Conservation (phyloP, 805 yeast species). For the Grigorovia humatica region DNA sequence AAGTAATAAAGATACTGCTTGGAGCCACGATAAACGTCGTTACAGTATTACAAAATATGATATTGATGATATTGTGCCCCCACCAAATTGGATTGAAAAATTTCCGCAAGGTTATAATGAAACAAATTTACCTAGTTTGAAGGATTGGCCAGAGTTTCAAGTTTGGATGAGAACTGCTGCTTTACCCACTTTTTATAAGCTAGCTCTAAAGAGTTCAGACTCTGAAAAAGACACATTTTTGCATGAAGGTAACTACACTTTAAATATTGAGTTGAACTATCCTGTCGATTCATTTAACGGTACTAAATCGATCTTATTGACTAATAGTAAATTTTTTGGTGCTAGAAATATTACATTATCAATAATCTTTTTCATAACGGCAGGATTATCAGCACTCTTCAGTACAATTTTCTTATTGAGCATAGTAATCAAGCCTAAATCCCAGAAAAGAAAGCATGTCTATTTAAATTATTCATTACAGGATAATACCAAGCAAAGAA, state of each 20-base stretch:
- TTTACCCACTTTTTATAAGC: slow-evolving; percentile 75
- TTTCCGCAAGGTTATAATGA: slow-evolving; percentile 68
- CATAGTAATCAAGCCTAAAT: slow-evolving; percentile 68
- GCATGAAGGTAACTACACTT: slow-evolving; percentile 55
- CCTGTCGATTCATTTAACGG: slow-evolving; percentile 82
- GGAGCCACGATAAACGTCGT: slow-evolving; percentile 56
- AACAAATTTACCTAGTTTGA: slow-evolving; percentile 57
- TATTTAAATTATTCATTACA: slow-evolving; percentile 18
- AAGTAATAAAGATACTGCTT: slow-evolving; percentile 49
- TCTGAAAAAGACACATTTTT: slow-evolving; percentile 51
- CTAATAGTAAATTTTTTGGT: slow-evolving; percentile 77
- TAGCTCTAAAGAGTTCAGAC: slow-evolving; percentile 37
- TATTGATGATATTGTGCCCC: slow-evolving; percentile 58
- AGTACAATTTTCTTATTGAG: slow-evolving; percentile 69
- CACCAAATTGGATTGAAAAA: slow-evolving; percentile 67
- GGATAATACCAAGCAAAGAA: not conserved
- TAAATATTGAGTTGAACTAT: slow-evolving; percentile 63
- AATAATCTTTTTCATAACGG: slow-evolving; percentile 76
- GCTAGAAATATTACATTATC: slow-evolving; percentile 82
- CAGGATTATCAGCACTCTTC: slow-evolving; percentile 59
- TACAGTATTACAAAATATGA: slow-evolving; percentile 54
- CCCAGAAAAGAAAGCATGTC: slow-evolving; percentile 64
- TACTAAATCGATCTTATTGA: slow-evolving; percentile 65
- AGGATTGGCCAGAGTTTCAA: slow-evolving; percentile 59
- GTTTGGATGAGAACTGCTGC: slow-evolving; percentile 94